Conservation (phyloP, 23 red algal genomes). For the Gracilaria caudata region DNA sequence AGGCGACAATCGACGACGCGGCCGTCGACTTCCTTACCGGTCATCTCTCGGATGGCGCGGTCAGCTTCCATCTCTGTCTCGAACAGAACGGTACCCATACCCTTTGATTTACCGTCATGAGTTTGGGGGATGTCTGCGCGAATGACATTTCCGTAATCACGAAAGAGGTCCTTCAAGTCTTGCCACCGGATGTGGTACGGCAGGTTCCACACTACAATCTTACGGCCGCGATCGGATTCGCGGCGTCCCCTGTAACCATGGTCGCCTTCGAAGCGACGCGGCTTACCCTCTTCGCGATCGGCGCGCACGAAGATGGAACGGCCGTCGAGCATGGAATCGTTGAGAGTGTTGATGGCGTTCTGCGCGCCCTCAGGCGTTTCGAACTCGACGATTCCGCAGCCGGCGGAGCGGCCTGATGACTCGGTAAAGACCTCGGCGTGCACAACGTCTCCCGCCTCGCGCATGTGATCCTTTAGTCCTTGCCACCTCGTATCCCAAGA, state of each 20-base stretch:
- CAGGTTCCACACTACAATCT: conserved; percentile 98
- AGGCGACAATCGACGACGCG: conserved; percentile 91
- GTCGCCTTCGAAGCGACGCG: conserved; percentile 34
- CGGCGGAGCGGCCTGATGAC: conserved; percentile 89
- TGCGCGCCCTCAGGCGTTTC: conserved; percentile 78
- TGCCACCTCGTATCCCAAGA: conserved; percentile 94
- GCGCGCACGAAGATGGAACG: conserved; percentile 95
- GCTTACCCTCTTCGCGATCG: conserved; percentile 88
- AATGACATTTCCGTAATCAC: conserved; percentile 86
- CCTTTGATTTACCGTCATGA: conserved; percentile 83
- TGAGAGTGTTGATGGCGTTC: conserved; percentile 90
- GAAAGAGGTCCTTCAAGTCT: conserved; percentile 97
- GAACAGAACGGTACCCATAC: conserved; percentile 94
- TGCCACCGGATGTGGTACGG: conserved; percentile 94
- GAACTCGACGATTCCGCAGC: conserved; percentile 98
- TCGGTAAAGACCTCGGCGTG: conserved; percentile 99
- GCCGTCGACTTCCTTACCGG: conserved; percentile 85
- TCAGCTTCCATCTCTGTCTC: conserved; percentile 95
- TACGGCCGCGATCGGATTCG: conserved; percentile 83
- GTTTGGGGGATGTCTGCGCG: conserved; percentile 90
- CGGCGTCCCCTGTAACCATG: conserved; percentile 60
- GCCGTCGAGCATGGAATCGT: conserved; percentile 89
- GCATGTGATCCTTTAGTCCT: conserved; percentile 98
- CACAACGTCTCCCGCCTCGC: conserved; percentile 86
- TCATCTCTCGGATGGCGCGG: conserved; percentile 92